Conservation (phyloP, 306 rosid species). For the Lablab purpureus region DNA sequence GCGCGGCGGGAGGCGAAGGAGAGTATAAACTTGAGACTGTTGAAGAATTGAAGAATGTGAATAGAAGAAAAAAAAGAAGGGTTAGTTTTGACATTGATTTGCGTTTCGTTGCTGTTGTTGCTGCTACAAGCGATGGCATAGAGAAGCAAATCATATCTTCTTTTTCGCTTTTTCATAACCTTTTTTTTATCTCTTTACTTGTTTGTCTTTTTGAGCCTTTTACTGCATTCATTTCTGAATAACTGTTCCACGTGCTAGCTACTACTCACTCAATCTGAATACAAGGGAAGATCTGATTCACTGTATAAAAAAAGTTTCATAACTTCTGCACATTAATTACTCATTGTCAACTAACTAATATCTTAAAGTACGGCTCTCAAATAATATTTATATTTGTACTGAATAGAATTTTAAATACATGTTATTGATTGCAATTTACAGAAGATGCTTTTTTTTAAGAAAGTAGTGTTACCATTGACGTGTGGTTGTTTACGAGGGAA, state of each 20-base stretch:
- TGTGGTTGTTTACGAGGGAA: background rate
- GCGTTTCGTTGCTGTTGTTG: background rate
- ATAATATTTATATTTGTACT: too few species aligned
- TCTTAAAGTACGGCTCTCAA: too few species aligned
- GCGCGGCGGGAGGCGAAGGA: conserved; percentile 50
- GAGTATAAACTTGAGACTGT: conserved; percentile 50
- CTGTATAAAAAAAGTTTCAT: background rate
- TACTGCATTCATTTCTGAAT: background rate
- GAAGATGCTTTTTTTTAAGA: background rate
- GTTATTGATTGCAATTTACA: background rate
- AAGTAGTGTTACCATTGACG: background rate
- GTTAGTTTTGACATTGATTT: background rate
- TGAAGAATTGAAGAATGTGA: conserved; percentile 51
- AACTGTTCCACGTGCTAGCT: conserved; percentile 6
- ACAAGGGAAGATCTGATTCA: background rate
- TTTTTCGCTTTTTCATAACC: background rate
- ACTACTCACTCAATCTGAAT: background rate
- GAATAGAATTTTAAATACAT: background rate
- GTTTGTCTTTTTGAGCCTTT: background rate
- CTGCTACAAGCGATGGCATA: background rate
- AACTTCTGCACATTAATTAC: background rate
- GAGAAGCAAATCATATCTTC: background rate
- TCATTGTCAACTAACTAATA: background rate
- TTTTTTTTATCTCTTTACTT: background rate
- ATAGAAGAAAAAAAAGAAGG: conserved; percentile 31